A percentile compares a stretch with the other conserved stretches of the same genome.
Conservation (phyloP, 2,329 filamentous ascomycete species). For the Colletotrichum spaethianum region DNA sequence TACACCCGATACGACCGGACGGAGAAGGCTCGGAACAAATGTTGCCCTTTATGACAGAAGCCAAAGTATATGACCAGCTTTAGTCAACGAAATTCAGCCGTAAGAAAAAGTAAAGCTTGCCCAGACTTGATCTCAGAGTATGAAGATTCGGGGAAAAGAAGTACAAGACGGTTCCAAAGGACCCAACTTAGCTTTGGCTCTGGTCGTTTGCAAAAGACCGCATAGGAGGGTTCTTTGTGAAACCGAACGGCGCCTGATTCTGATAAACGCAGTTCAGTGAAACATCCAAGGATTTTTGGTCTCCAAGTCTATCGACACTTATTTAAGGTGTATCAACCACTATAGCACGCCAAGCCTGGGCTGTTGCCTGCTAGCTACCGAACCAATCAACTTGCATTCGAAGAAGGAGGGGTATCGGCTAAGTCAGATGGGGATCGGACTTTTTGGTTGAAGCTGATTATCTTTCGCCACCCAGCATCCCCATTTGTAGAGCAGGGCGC, state of each 20-base stretch:
- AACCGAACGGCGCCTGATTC: neutral
- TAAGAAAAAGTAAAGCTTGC: too few species aligned
- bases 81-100: too few species aligned
- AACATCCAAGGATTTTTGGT: neutral
- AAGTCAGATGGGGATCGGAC: neutral
- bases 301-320: too few species aligned
- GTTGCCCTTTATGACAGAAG: too few species aligned
- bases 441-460: too few species aligned
- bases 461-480: neutral
- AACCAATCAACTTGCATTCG: neutral
- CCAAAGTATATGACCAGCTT: neutral
- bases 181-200: neutral
- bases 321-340: neutral
- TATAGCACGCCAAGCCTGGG: neutral
- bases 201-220: neutral
- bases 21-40: neutral
- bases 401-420: neutral
- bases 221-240: too few species aligned
- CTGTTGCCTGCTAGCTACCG: neutral
- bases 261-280: neutral
- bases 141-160: neutral
- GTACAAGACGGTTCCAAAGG: neutral
- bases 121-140: neutral
- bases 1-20: neutral
- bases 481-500: neutral